Evolutionary conservation across 176 grass and related monocot genomes (phyloP).

Genomic region (Themeda triandra): DNA sequence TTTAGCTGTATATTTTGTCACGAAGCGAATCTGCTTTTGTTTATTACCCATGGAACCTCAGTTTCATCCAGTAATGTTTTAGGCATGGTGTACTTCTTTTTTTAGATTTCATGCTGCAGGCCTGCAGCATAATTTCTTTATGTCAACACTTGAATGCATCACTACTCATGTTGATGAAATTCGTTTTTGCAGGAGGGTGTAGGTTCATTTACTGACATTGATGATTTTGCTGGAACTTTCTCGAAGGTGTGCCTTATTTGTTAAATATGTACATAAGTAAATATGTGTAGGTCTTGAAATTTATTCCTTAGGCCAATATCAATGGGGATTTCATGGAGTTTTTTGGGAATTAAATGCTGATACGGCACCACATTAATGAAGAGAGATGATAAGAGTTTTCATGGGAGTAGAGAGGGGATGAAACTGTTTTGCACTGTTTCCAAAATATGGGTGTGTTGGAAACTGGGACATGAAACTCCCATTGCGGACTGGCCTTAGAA

Average conservation of each 20-base stretch:
- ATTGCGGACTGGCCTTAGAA: neutral
- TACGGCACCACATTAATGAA: too few species aligned
- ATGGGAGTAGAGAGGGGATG: too few species aligned
- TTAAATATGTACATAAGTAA: neutral
- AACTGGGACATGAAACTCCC: too few species aligned
- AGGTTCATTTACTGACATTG: conserved; percentile 37
- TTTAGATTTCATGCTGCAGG: neutral
- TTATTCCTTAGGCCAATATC: neutral
- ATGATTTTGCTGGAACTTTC: conserved; percentile 42
- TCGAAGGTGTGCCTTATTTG: conserved; percentile 27
- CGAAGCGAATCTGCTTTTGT: neutral
- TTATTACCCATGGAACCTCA: neutral
- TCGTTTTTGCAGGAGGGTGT: conserved; percentile 31
- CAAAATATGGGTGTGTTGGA: too few species aligned
- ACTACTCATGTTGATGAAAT: neutral
- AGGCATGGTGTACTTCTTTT: neutral
- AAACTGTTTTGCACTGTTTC: too few species aligned
- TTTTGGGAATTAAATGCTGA: too few species aligned
- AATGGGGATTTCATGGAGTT: too few species aligned
- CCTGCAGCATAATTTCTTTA: neutral
- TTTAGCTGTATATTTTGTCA: neutral
- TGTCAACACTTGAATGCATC: neutral
- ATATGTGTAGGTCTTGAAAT: neutral
- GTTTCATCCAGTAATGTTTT: neutral
- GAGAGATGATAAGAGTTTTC: too few species aligned